phyloP scores from a whole-genome alignment of 2,329 filamentous ascomycete species.

The Chrysoporthe austroafricana region DNA sequence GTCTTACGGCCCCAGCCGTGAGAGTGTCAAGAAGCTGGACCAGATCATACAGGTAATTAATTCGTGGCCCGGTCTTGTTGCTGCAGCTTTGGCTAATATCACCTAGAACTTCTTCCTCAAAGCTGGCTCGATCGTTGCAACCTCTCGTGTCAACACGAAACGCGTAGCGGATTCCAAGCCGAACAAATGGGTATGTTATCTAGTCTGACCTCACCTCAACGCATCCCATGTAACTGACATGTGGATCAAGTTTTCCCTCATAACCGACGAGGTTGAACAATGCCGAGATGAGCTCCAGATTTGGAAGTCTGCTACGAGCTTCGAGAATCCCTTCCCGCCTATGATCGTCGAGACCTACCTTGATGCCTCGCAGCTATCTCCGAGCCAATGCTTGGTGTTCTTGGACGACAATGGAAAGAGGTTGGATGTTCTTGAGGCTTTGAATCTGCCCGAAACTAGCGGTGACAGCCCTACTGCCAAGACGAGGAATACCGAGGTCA shows the following conservation, averaged over 20 bases:
- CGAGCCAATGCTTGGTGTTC: conserved; percentile 84
- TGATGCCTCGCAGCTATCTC: conserved; percentile 76
- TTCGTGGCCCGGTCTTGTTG: background rate
- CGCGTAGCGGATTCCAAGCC: conserved; percentile 62
- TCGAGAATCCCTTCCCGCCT: conserved; percentile 77
- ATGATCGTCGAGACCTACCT: conserved; percentile 91
- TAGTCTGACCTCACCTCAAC: background rate
- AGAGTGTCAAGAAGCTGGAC: conserved; percentile 79
- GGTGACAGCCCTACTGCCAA: conserved; percentile 48
- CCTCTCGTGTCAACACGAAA: conserved; percentile 75
- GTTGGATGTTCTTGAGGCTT: conserved; percentile 87
- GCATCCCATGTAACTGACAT: conserved; percentile 22
- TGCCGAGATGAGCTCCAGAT: conserved; percentile 78
- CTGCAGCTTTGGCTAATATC: conserved; percentile 22
- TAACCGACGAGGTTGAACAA: conserved; percentile 89
- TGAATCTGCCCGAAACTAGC: conserved; percentile 65
- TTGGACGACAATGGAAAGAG: conserved; percentile 88
- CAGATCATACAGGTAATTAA: conserved; percentile 82
- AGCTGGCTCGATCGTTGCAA: conserved; percentile 80
- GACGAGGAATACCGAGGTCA: conserved; percentile 68
- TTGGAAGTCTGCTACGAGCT: conserved; percentile 81
- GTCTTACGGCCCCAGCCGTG: conserved; percentile 58
- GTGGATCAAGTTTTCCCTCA: conserved; percentile 79
- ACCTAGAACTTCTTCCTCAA: conserved; percentile 90
- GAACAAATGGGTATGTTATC: conserved; percentile 80